phyloP scores from a whole-genome alignment of 139 green algal genomes.

The Chlorella vulgaris region DNA sequence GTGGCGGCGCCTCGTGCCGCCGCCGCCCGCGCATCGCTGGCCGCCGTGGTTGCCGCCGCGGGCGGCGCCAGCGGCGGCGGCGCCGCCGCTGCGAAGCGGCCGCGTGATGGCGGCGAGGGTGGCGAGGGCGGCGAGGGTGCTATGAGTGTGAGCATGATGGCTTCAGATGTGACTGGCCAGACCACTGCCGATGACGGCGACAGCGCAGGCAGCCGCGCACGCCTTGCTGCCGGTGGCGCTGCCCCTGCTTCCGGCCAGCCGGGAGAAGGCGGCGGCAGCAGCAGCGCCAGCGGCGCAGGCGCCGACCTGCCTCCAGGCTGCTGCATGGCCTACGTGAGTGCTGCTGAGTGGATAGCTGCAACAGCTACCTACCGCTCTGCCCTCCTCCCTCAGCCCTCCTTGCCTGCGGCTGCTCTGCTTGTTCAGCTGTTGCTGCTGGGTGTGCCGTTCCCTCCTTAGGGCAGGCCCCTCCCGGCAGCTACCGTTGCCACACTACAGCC shows the following conservation, averaged over 20 bases:
- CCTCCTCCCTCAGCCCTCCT: not conserved
- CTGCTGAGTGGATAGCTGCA: not conserved
- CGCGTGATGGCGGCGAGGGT: not conserved
- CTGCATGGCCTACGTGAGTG: conserved; percentile 66
- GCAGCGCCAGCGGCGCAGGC: not conserved
- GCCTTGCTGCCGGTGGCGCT: not conserved
- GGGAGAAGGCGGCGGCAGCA: not conserved
- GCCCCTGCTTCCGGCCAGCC: not conserved
- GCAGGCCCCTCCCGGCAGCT: too few relatives aligned
- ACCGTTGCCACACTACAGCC: too few relatives aligned
- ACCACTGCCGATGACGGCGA: conserved; percentile 2
- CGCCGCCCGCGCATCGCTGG: conserved; percentile 21
- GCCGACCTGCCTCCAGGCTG: conserved; percentile 41
- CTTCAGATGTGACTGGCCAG: conserved; percentile 20
- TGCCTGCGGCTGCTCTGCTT: not conserved
- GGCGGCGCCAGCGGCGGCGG: too few relatives aligned
- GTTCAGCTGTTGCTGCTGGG: too few relatives aligned
- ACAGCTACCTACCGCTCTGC: not conserved
- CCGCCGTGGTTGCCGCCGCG: not conserved
- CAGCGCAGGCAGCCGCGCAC: not conserved
- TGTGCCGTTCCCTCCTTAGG: too few relatives aligned
- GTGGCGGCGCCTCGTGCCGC: conserved; percentile 6
- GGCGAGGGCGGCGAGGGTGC: not conserved
- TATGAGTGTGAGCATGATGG: conserved; percentile 21
- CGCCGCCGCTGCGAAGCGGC: conserved; percentile 30